phyloP scores from a whole-genome alignment of 2,329 filamentous ascomycete genomes.

The Volutella citrinella region DNA sequence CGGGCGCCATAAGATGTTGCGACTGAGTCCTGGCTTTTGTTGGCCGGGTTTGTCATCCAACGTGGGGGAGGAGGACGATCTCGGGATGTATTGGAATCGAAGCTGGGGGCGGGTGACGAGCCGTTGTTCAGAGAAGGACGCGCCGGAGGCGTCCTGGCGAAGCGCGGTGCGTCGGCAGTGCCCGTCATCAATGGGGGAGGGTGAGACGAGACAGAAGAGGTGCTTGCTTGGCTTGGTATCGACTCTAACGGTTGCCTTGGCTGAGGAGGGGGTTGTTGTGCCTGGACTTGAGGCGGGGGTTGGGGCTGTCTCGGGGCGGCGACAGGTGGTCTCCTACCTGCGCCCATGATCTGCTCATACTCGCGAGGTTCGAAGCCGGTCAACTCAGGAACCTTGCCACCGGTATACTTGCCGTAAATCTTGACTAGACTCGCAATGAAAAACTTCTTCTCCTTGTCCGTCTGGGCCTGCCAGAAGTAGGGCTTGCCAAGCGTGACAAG shows the following conservation, averaged over 20 bases:
- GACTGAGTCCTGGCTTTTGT: conserved; percentile 58
- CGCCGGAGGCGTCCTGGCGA: conserved; percentile 24
- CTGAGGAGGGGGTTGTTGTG: no score
- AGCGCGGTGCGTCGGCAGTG: conserved; percentile 25
- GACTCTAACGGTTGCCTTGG: no score
- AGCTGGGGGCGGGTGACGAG: conserved; percentile 49
- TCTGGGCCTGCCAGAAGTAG: conserved; percentile 95
- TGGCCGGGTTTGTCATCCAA: conserved; percentile 46
- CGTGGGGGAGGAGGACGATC: conserved; percentile 43
- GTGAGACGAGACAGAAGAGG: conserved; percentile 8
- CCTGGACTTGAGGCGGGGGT: conserved; percentile 25
- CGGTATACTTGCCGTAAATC: conserved; percentile 95
- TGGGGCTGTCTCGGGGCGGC: conserved; percentile 21
- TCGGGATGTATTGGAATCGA: conserved; percentile 44
- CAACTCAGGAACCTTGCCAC: conserved; percentile 75
- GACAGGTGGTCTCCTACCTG: conserved; percentile 40
- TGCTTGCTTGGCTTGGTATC: conserved; percentile 13
- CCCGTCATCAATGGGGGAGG: conserved; percentile 11
- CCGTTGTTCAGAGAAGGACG: conserved; percentile 38
- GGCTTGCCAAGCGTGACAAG: conserved; percentile 86
- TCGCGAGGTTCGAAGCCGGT: conserved; percentile 80
- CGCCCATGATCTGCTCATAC: conserved; percentile 69
- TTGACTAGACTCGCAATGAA: conserved; percentile 96
- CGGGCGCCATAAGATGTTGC: conserved; percentile 43
- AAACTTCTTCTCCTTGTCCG: conserved; percentile 95